Base-by-base conservation (phyloP, 768 basidiomycete species). In the Glaciozyma martinii region DNA sequence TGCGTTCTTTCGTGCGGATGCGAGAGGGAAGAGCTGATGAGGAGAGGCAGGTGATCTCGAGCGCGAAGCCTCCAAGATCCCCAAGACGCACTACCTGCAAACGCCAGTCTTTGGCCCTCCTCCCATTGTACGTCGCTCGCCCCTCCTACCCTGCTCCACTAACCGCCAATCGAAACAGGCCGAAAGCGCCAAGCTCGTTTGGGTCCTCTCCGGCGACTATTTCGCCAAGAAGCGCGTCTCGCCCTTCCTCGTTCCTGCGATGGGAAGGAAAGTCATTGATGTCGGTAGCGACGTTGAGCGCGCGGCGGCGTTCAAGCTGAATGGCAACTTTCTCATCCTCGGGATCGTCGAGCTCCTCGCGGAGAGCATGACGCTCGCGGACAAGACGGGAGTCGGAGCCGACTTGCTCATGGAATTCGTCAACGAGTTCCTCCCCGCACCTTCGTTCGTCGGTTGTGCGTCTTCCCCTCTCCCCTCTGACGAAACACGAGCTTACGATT, bases 251-350 rank as follows among this genome's bases (percentile, higher is more conserved):
- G 84, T 90, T 0, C 90, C 90, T 19, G 82, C 85, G 8, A 81
- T 90, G 54, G 91, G 85, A 25, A 80, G 82, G 66, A 90, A 88
- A 67, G 67, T 76, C 12, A 77, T 80, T 73, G 91, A 93, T 75
- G 80, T 94, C 16, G 91, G 91, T 30, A 85, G 82, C 30, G 90
- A 93, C 75, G 80, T 92, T 40, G 88, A 91, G 78, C 86, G 88
- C 77, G 89, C 87, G 82, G 81, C 83, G 7, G 84, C 83, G 13
- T 82, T 85, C 77, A 91, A 91, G 76, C 78, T 91, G 12, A 82
- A 90, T 68, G 89, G 86, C 23, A 91, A 90, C 71, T 84, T 86
- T 1, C 77, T 90, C 76, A 84, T 90, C 61, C 77, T 60, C 49
- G 61, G 62, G 25, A 73, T 76, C 32, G 79, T 91, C 49, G 90